Percentiles rank a stretch among this genome's conserved stretches.
Evolutionary conservation across 345 rosid genomes (phyloP).

Genomic region (Eucalyptus virginea): DNA sequence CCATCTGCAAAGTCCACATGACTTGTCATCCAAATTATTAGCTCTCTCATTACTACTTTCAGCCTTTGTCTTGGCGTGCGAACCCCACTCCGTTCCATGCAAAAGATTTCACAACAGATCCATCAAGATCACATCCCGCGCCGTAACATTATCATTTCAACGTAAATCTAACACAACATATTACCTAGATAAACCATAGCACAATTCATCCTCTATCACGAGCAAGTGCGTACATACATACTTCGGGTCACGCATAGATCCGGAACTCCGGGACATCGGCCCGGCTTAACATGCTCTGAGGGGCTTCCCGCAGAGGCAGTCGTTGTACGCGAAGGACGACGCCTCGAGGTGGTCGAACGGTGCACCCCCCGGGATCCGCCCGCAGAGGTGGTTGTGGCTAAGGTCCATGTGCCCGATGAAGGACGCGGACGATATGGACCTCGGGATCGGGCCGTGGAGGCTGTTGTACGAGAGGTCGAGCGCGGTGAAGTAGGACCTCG

Average conservation of each 20-base stretch:
- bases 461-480: conserved; percentile 63
- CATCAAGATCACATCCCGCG: not conserved
- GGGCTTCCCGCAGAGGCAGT: conserved; percentile 83
- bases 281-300: conserved; percentile 27
- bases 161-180: not conserved
- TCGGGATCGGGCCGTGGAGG: conserved; percentile 57
- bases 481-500: conserved; percentile 57
- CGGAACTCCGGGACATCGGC: not conserved
- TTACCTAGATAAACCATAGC: not conserved
- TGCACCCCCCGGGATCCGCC: conserved; percentile 58
- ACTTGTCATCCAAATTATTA: not conserved
- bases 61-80: not conserved
- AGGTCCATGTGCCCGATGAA: conserved; percentile 78
- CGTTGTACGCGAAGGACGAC: conserved; percentile 55
- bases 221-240: not conserved
- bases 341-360: conserved; percentile 90
- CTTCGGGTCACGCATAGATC: not conserved
- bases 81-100: not conserved
- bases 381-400: conserved; percentile 84
- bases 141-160: not conserved
- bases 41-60: not conserved
- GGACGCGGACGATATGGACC: conserved; percentile 33
- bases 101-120: not conserved
- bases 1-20: not conserved
- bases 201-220: not conserved